Evolutionary conservation across 2,329 filamentous ascomycete species (phyloP).

Genomic region (Trichoderma afroharzianum): DNA sequence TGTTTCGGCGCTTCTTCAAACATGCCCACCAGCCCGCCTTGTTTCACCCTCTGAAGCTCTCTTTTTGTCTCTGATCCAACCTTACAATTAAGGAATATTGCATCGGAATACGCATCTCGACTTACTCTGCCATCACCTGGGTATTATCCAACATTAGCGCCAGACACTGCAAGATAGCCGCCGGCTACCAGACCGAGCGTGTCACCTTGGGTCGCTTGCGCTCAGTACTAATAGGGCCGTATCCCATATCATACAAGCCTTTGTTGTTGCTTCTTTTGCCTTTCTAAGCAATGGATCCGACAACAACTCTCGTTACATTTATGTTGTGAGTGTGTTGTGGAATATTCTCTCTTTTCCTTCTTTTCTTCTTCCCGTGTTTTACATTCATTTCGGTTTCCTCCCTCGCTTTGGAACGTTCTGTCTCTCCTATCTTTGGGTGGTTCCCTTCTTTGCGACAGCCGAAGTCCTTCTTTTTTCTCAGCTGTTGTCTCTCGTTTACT

Average conservation of each 20-base stretch:
- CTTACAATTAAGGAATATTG: background rate
- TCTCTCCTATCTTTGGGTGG: background rate
- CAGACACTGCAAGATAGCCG: constrained; percentile 5
- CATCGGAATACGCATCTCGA: background rate
- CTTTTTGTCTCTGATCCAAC: background rate
- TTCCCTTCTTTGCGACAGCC: background rate
- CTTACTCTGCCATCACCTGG: background rate
- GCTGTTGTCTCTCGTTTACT: constrained; percentile 9
- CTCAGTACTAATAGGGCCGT: constrained; percentile 6
- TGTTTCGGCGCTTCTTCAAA: constrained; percentile 20
- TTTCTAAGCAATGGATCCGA: constrained; percentile 49
- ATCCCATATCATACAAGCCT: background rate
- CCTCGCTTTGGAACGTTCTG: constrained; percentile 17
- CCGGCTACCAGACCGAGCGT: constrained; percentile 3
- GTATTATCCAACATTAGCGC: background rate
- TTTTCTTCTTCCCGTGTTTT: constrained; percentile 20
- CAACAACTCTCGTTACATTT: constrained; percentile 66
- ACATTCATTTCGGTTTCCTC: constrained; percentile 22
- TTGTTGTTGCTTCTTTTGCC: background rate
- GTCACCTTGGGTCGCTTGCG: background rate
- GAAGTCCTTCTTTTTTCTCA: background rate
- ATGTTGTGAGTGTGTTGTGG: constrained; percentile 54
- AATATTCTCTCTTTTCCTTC: constrained; percentile 19
- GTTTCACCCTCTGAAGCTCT: constrained; percentile 19
- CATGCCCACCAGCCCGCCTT: constrained; percentile 15